Evolutionary conservation across 1,284 basidiomycete genomes (phyloP).

Genomic region (Stygiomarasmius scandens): DNA sequence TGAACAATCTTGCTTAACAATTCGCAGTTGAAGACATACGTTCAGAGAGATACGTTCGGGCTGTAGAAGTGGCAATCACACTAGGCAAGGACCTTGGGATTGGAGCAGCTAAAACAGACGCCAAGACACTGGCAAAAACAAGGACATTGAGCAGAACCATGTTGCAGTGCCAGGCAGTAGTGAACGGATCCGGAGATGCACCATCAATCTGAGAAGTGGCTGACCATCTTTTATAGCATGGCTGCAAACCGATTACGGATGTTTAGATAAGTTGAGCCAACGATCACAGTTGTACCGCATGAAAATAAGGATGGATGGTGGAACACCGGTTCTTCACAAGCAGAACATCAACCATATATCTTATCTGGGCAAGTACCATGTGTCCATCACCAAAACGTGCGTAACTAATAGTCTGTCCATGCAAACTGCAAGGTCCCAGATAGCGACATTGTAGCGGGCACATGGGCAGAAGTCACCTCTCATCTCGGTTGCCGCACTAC

Average conservation of each 20-base stretch:
- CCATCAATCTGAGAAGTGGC: too few relatives aligned
- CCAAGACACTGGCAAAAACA: conserved; percentile 1
- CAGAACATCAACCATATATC: not conserved
- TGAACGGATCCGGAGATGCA: not conserved
- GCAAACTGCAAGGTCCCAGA: not conserved
- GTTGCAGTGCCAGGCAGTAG: not conserved
- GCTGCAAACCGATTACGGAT: not conserved
- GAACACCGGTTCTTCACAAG: not conserved
- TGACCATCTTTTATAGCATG: too few relatives aligned
- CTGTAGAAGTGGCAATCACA: conserved; percentile 1
- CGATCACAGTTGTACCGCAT: not conserved
- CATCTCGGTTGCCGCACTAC: too few relatives aligned
- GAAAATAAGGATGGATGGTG: not conserved
- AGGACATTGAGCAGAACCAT: not conserved
- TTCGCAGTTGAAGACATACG: not conserved
- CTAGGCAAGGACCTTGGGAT: conserved; percentile 1
- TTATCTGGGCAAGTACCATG: not conserved
- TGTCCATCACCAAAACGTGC: not conserved
- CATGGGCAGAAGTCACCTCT: too few relatives aligned
- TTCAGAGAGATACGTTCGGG: conserved; percentile 3
- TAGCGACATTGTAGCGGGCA: too few relatives aligned
- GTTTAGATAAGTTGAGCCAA: not conserved
- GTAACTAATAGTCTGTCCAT: not conserved
- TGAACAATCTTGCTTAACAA: not conserved
- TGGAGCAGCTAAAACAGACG: conserved; percentile 5